Base-by-base conservation (phyloP, 1,284 basidiomycete genomes). In the Marasmius fiardii region DNA sequence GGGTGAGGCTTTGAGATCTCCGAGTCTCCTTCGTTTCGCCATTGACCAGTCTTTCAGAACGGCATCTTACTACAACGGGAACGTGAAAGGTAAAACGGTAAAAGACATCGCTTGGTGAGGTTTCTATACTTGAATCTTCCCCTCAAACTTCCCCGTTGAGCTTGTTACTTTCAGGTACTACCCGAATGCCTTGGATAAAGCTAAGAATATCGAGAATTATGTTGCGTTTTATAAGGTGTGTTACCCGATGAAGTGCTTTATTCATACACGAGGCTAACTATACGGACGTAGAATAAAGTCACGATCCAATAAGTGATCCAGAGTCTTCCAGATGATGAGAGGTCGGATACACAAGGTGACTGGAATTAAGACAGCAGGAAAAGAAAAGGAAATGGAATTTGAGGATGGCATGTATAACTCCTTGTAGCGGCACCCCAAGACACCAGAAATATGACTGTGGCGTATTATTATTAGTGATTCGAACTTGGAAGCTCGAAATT, bases 141-240 rank as follows among this genome's bases (percentile, higher is more conserved):
- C 16, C 33, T 3, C 18, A 53, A n/a, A n/a, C n/a, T n/a, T n/a
- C 21, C 7, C 26, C 37, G 50, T 41, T 16, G 39, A 41, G n/a
- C n/a, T 14, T 52, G 28, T 1, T 35, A 34, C 35, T 14, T 39
- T 4, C 52, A 87, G 86, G 86, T 85, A 82, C 63, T 88, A 88
- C 62, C 78, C 85, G 0, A 57, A 72, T 3, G 70, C 84, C 1
- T 49, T 53, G 41, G 71, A 75, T 8, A 77, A 74, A 59, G 85
- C 84, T 0, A 74, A 76, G 52, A 63, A 76, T 14, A 85, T 88
- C 64, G 75, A 84, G 65, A 73, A 74, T 16, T 80, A 85, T 60
- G 70, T 87, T 34, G 85, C 85, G 0, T 87, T 88, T 64, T 85
- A 87, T 71, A 85, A 86, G 75, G 86, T 80, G 47, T 39, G 65